Conservation (phyloP, 2,329 filamentous ascomycete genomes). For the Trichoderma atroviride region DNA sequence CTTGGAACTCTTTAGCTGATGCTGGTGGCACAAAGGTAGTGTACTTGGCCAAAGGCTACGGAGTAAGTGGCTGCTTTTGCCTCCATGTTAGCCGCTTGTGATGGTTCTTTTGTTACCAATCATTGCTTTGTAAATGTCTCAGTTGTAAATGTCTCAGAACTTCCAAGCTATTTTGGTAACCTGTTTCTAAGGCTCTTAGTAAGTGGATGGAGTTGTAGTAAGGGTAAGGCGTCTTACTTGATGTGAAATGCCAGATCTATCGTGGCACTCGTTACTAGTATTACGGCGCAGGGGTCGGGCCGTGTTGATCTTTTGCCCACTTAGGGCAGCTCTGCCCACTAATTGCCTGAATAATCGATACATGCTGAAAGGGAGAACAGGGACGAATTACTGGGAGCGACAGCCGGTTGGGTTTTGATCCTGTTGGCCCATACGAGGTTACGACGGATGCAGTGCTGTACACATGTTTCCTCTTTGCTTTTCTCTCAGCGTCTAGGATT, state of each 20-base stretch:
- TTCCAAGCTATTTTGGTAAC: not conserved
- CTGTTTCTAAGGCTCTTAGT: not conserved
- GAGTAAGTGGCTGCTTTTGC: not conserved
- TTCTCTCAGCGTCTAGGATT: not conserved
- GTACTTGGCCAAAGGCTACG: not conserved
- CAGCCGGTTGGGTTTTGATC: not conserved
- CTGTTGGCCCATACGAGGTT: not conserved
- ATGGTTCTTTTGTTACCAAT: not conserved
- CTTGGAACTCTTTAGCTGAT: not conserved
- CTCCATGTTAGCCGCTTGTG: not conserved
- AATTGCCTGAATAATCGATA: not conserved
- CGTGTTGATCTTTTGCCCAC: not conserved
- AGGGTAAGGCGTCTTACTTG: not conserved
- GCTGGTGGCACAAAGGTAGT: not conserved
- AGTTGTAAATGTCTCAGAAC: not conserved
- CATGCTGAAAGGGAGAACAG: not conserved
- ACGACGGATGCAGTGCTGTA: not conserved
- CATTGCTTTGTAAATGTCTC: not conserved
- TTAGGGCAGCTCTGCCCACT: not conserved
- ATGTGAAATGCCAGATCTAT: not conserved
- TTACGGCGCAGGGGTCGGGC: not conserved
- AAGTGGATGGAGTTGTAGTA: not conserved
- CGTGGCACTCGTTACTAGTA: not conserved
- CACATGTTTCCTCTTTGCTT: not conserved
- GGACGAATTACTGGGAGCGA: not conserved